Evolutionary conservation across 2,329 filamentous ascomycete species (phyloP).

Genomic region (Pseudogymnoascus sp.): DNA sequence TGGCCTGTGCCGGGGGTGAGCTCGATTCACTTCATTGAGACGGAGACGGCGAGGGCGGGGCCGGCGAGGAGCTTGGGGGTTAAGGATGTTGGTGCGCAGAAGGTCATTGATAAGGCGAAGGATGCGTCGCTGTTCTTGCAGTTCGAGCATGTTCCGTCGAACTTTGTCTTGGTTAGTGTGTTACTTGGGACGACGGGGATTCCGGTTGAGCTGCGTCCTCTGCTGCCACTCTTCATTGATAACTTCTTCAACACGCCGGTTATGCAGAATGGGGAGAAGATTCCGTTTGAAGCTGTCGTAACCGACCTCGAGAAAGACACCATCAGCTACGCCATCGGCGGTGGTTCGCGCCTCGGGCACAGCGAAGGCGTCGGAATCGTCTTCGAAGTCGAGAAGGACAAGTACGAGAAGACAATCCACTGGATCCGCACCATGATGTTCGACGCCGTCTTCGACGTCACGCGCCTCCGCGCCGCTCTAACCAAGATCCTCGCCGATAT

Average conservation of each 20-base stretch:
- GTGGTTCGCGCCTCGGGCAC: constrained; percentile 63
- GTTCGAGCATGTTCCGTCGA: constrained; percentile 89
- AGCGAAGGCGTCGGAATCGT: constrained; percentile 73
- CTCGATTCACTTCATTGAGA: constrained; percentile 91
- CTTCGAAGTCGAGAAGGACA: constrained; percentile 81
- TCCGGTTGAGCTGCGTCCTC: constrained; percentile 74
- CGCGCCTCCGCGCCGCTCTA: constrained; percentile 55
- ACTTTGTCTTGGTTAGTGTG: constrained; percentile 80
- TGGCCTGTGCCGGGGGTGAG: constrained; percentile 80
- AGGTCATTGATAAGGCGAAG: constrained; percentile 62
- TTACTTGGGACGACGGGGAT: constrained; percentile 72
- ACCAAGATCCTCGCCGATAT: constrained; percentile 85
- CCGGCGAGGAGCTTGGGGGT: constrained; percentile 64
- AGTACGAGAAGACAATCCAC: constrained; percentile 72
- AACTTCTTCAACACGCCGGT: constrained; percentile 95
- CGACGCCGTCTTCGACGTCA: constrained; percentile 76
- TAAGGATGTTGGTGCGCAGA: constrained; percentile 63
- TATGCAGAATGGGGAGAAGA: constrained; percentile 61
- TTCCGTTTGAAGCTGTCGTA: constrained; percentile 89
- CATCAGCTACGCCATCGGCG: constrained; percentile 70
- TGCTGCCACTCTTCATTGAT: constrained; percentile 77
- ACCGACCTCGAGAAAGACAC: constrained; percentile 88
- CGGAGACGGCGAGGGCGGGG: constrained; percentile 75
- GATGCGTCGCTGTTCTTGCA: constrained; percentile 77
- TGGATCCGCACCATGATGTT: constrained; percentile 86